A percentile compares a stretch with the other conserved stretches of the same genome.
Conservation (phyloP, 2,329 filamentous ascomycete genomes). For the Pestalotiopsis sp. region DNA sequence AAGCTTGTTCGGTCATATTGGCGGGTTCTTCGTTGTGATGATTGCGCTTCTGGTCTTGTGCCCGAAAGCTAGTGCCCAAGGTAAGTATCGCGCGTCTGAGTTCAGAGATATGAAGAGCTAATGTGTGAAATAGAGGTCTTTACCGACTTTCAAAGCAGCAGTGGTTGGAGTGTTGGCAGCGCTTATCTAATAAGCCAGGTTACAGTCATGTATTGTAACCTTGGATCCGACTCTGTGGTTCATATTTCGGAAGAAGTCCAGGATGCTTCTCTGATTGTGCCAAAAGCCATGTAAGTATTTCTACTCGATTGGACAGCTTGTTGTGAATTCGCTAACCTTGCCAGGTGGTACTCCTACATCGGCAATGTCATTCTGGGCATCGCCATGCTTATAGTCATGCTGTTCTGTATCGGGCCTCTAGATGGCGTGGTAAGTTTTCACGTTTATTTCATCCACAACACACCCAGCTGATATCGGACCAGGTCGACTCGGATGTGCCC, state of each 20-base stretch:
- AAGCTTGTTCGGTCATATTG: not conserved
- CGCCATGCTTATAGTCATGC: not conserved
- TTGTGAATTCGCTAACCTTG: not conserved
- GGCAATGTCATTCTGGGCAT: not conserved
- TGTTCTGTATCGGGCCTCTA: not conserved
- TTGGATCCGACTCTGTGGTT: not conserved
- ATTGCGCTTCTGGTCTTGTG: not conserved
- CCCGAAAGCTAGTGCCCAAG: not conserved
- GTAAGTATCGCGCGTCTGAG: not conserved
- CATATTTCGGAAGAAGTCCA: not conserved
- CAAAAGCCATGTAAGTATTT: constrained; percentile 1
- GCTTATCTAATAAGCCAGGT: not conserved
- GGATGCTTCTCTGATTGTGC: not conserved
- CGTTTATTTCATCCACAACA: too few relatives aligned
- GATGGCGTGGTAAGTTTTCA: not conserved
- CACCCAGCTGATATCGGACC: not conserved
- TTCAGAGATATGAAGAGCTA: not conserved
- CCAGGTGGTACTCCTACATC: not conserved
- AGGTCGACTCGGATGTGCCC: not conserved
- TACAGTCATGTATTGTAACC: not conserved
- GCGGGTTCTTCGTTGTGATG: not conserved
- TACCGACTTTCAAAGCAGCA: not conserved
- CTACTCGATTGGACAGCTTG: too few relatives aligned
- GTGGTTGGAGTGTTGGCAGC: not conserved
- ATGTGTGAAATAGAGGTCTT: not conserved